Evolutionary conservation across 2,329 filamentous ascomycete genomes (phyloP).

Genomic region (Cryoendolithus antarcticus): DNA sequence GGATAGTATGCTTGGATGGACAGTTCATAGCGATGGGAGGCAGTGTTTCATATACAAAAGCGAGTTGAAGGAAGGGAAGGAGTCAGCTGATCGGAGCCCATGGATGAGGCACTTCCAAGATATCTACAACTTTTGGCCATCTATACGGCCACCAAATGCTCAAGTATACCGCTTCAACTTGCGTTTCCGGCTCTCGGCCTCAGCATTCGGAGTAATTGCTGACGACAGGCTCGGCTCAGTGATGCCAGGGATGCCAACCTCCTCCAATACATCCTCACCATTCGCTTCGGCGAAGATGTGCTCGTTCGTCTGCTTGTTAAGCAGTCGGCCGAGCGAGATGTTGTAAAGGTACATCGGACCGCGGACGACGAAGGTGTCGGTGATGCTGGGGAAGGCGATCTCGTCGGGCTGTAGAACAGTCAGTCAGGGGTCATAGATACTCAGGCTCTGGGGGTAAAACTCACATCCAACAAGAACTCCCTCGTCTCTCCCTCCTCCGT

Average conservation of each 20-base stretch:
- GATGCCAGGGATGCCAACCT: constrained; percentile 2
- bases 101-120: not conserved
- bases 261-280: constrained; percentile 1
- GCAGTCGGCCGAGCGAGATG: constrained; percentile 30
- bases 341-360: constrained; percentile 63
- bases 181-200: constrained; percentile 32
- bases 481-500: constrained; percentile 73
- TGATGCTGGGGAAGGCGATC: constrained; percentile 62
- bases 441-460: constrained; percentile 23
- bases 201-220: constrained; percentile 32
- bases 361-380: constrained; percentile 70
- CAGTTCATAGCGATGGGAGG: not conserved
- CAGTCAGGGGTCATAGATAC: too few species aligned
- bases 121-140: not conserved
- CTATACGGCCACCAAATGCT: not conserved
- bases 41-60: too few species aligned
- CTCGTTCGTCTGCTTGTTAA: constrained; percentile 20
- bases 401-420: constrained; percentile 52
- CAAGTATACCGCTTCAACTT: constrained; percentile 15
- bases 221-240: constrained; percentile 26
- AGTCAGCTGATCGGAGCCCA: not conserved
- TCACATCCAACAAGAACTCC: constrained; percentile 79
- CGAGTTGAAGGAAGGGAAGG: not conserved
- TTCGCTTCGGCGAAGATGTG: constrained; percentile 14
- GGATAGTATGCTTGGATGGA: not conserved